Evolutionary conservation across 139 green algal genomes (phyloP), one percentile per base, ranked within the genome.

Genomic region (Yamagishiella unicocca): DNA sequence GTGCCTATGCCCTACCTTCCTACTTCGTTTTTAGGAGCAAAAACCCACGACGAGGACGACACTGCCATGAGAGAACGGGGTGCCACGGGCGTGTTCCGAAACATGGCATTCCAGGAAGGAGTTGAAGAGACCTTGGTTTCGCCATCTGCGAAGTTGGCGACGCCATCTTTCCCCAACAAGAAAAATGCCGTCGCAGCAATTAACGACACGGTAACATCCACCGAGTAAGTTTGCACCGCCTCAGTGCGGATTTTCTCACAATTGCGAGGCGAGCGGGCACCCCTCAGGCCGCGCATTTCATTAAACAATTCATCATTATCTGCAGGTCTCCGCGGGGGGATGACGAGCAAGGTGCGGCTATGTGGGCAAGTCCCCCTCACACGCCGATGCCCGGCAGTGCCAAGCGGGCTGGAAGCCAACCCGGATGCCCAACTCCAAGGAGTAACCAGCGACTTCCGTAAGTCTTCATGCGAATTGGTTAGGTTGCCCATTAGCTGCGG

Each of bases 21-120:
- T 17, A 25, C 50, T 58, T 12, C 50, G 14, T 25, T 58, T 17
- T 17, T 31, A 83, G 76, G 76, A 37, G 29, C 37, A 5, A 53
- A 27, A 62, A 83, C 76, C 14, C 35, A 85, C 42, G 61, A 85
- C 38, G 79, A 76, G 21, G 61, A 38, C 43, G 61, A 76, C 9
- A 64, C 61, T 6, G 33, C n/a, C 3, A 76, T 85, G 79, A 22
- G 42, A 22, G 61, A 64, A 27, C 29, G 37, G 7, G 79, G 79
- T 35, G 79, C 79, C 1, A 85, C 61, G 2, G 61, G 58, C 0
- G 29, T 85, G 21, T 85, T 85, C 22, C 42, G 79, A n/a, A 85
- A 85, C 58, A 2, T 76, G 14, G 79, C 79, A 0, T 85, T 85
- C 61, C 50, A 75, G 25, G 79, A 64, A 9, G 58, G 1, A 3